A percentile compares a stretch with the other conserved stretches of the same genome.
Evolutionary conservation across 306 rosid genomes (phyloP).

Genomic region (Ormosia emarginata): DNA sequence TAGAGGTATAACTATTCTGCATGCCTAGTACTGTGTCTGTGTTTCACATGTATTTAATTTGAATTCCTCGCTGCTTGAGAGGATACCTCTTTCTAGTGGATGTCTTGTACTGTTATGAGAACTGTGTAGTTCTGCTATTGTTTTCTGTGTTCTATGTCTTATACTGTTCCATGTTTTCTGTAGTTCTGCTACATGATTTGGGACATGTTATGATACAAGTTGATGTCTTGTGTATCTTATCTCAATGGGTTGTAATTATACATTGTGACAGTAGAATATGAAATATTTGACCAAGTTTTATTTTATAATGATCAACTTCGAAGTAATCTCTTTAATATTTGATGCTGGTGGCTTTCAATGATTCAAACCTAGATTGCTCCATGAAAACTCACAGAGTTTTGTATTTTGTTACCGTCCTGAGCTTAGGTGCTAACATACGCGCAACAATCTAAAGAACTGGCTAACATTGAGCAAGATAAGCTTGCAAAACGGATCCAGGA

Average conservation of each 20-base stretch:
- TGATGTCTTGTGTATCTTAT: not conserved
- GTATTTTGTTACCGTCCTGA: slow-evolving; percentile 15
- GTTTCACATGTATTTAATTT: not conserved
- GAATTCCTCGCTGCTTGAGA: not conserved
- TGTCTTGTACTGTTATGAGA: not conserved
- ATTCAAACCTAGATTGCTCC: not conserved
- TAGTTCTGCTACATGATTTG: not conserved
- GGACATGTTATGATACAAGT: not conserved
- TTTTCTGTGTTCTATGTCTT: not conserved
- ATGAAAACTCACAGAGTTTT: slow-evolving; percentile 3
- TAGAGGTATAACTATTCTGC: not conserved
- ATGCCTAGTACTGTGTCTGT: not conserved
- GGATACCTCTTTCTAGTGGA: not conserved
- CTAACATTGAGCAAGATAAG: slow-evolving; percentile 91
- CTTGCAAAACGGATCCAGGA: slow-evolving; percentile 98
- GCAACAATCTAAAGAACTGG: slow-evolving; percentile 92
- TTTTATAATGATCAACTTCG: slow-evolving; percentile 17
- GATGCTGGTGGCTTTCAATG: not conserved
- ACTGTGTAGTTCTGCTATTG: not conserved
- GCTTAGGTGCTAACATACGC: slow-evolving; percentile 86
- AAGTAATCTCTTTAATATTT: slow-evolving; percentile 7
- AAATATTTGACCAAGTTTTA: not conserved
- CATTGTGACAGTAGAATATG: not conserved
- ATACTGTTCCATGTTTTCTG: too few relatives aligned
- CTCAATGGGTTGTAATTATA: not conserved